Evolutionary conservation across 176 grass and related monocot species (phyloP), one percentile per base, ranked within the genome.

Genomic region (Otatea glauca): DNA sequence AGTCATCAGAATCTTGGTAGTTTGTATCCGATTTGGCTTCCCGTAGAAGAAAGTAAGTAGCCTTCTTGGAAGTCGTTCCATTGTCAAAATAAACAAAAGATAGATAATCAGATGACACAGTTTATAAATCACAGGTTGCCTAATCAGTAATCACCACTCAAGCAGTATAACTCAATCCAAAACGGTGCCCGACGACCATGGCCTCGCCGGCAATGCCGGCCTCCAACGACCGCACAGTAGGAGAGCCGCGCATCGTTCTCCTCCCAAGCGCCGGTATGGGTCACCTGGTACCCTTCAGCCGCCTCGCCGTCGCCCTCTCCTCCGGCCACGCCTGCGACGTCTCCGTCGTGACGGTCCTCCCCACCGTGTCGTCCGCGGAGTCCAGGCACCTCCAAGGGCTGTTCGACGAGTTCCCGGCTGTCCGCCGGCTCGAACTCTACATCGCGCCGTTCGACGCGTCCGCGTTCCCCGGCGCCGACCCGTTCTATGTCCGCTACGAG

Each of bases 231-330:
- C 20, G 29, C 0, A 12, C 27, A 4, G 25, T 9, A 65, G 5
- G 16, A 20, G 14, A 14, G 32, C 83, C 88, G 23, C 92, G 77
- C 41, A 25, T 97, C 9, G 82, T 79, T 7, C 75, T 97, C 25
- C 10, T 97, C 8, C 92, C 89, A 1, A 92, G 92, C 74, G 85
- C 92, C n/a, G 92, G 94, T 20, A 97, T 97, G 92, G 92, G 94
- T 8, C 94, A 97, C 74, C 75, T 97, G 58, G 79, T 69, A 2
- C 94, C 94, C 29, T 94, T 94, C 29, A n/a, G 65, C 70, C 89
- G 92, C 75, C 89, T 97, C 6, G 89, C 89, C 14, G 65, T 82
- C 1, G 62, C 82, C 17, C 87, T 94, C 5, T 90, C 82, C 21
- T 5, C 43, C 6, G 16, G n/a, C 34, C 79, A 81, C 29, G 27